Evolutionary conservation across 2,329 filamentous ascomycete genomes (phyloP).

Genomic region (Colletotrichum somersetense): DNA sequence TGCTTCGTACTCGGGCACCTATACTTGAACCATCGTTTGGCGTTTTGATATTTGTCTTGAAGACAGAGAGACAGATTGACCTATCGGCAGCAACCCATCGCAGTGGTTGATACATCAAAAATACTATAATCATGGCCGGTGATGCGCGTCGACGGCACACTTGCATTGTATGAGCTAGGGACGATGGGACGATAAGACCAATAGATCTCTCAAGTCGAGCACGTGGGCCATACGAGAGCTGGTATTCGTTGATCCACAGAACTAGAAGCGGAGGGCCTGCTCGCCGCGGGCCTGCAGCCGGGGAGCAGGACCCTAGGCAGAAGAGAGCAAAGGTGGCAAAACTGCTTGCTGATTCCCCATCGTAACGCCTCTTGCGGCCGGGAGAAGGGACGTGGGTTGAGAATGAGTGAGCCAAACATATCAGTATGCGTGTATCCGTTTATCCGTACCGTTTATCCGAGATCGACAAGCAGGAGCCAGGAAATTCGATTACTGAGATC

Average conservation of each 20-base stretch:
- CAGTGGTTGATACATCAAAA: slow-evolving; percentile 5
- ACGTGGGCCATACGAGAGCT: slow-evolving; percentile 33
- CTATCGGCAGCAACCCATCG: slow-evolving; percentile 35
- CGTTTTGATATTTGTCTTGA: slow-evolving; percentile 25
- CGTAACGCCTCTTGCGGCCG: slow-evolving; percentile 17
- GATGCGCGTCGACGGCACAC: slow-evolving; percentile 26
- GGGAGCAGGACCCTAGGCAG: slow-evolving; percentile 29
- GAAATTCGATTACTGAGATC: slow-evolving; percentile 16
- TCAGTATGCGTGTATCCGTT: neutral
- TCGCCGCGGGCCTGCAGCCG: slow-evolving; percentile 25
- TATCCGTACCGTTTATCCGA: neutral
- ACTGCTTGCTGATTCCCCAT: slow-evolving; percentile 18
- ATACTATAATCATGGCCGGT: neutral
- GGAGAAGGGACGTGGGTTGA: neutral
- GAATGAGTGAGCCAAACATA: neutral
- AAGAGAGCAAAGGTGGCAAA: slow-evolving; percentile 13
- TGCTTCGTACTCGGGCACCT: neutral
- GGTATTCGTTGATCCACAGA: slow-evolving; percentile 35
- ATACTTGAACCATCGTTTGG: slow-evolving; percentile 20
- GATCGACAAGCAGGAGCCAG: neutral
- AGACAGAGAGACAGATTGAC: slow-evolving; percentile 7
- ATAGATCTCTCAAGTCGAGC: slow-evolving; percentile 25
- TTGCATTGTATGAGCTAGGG: slow-evolving; percentile 1
- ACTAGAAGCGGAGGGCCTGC: slow-evolving; percentile 26
- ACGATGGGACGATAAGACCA: slow-evolving; percentile 10